Conservation (phyloP, 2,329 filamentous ascomycete genomes). For the Apiospora sp. region DNA sequence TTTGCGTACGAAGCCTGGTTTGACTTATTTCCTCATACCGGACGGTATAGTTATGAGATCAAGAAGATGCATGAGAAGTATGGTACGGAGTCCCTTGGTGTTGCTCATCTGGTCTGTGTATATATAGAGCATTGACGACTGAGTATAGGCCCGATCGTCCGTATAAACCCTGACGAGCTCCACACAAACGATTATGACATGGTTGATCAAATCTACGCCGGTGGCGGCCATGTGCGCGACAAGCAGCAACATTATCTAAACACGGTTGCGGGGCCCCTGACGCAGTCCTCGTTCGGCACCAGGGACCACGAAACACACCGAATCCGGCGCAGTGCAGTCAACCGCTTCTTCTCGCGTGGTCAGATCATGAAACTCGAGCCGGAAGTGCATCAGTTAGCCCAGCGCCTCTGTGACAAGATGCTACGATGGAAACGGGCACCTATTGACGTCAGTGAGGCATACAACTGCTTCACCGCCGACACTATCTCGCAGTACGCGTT, state of each 20-base stretch:
- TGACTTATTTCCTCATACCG: slow-evolving; percentile 28
- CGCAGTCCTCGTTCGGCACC: not conserved
- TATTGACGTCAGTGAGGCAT: slow-evolving; percentile 30
- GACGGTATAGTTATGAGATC: slow-evolving; percentile 33
- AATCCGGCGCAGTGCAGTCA: slow-evolving; percentile 27
- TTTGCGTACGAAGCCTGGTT: slow-evolving; percentile 35
- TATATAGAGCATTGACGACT: not conserved
- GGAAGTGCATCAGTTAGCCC: slow-evolving; percentile 37
- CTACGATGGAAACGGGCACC: slow-evolving; percentile 32
- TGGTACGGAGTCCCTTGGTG: slow-evolving; percentile 25
- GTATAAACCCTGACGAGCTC: slow-evolving; percentile 26
- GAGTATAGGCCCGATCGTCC: slow-evolving; percentile 24
- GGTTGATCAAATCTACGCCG: slow-evolving; percentile 25
- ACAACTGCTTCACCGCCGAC: slow-evolving; percentile 36
- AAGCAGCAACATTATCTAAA: slow-evolving; percentile 24
- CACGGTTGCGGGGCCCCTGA: slow-evolving; percentile 11
- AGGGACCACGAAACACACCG: slow-evolving; percentile 18
- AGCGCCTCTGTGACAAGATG: slow-evolving; percentile 42
- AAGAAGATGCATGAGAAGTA: slow-evolving; percentile 35
- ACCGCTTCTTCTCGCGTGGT: slow-evolving; percentile 42
- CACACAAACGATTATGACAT: slow-evolving; percentile 24
- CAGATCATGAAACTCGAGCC: slow-evolving; percentile 42
- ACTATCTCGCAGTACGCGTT: slow-evolving; percentile 35
- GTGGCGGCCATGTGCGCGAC: slow-evolving; percentile 24
- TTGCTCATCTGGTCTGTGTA: not conserved